Base-by-base conservation (phyloP, 129 eudicot species). In the Flaveria brownii region DNA sequence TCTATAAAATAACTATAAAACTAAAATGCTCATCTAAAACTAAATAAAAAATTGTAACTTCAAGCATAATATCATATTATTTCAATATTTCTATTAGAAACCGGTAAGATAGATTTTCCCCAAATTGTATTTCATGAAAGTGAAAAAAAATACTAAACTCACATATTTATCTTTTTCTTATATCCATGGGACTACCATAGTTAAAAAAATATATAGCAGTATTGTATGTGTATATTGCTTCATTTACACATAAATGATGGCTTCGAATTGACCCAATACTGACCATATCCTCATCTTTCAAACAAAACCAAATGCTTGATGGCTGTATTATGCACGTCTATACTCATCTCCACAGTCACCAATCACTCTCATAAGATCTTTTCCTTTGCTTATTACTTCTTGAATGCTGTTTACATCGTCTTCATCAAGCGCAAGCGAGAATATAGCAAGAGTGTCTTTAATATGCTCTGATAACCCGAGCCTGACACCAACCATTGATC, bases 271-370 rank as follows among this genome's bases (percentile, higher is more conserved):
- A 68, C 68, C 71, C 81, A 26, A 69, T 17, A 17, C 12, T 28
- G 22, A 63, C 69, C 46, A 30, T 63, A 63, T 63, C 45, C n/a
- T 63, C 69, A 13, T 49, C 36, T 75, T 63, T 36, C 41, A 36
- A 36, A 36, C 41, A 78, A 65, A 50, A 28, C 42, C 9, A 50
- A 30, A 64, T n/a, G 62, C 18, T 28, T 26, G 62, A 28, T 26
- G 30, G 49, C 26, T 60, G 68, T 39, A 26, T 77, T 77, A 92
- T 6, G 87, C 86, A 63, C 96, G 96, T 52, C 98, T 83, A 70
- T 94, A 94, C 77, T 94, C 98, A 80, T 94, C 98, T 55, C 98
- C 98, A 78, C 99, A 95, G 69, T 95, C 99, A 28, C 99, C 99
- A 78, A 95, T 95, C 43, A 95, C 78, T 78, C 75, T 80, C 74